Evolutionary conservation across 2,329 filamentous ascomycete genomes (phyloP).

Genomic region (Ambrosiella beaveri): DNA sequence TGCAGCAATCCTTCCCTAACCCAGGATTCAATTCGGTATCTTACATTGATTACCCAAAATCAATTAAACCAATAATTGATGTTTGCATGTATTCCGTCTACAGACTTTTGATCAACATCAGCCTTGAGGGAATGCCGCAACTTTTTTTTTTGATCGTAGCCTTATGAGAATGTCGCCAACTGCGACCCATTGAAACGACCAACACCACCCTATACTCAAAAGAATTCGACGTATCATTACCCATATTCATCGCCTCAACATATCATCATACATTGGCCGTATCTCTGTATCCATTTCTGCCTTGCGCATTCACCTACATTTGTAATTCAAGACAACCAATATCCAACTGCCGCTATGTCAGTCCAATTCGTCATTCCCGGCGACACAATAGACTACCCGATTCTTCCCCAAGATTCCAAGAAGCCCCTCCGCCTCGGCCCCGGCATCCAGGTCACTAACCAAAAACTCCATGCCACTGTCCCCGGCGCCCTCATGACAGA

Average conservation of each 20-base stretch:
- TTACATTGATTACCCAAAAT: background rate
- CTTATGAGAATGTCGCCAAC: background rate
- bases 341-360: constrained; percentile 31
- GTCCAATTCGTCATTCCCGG: constrained; percentile 64
- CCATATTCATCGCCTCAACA: background rate
- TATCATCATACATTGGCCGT: background rate
- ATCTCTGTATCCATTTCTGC: background rate
- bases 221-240: background rate
- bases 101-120: constrained; percentile 8
- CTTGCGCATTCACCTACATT: background rate
- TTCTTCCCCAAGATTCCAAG: constrained; percentile 51
- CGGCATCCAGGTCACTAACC: constrained; percentile 56
- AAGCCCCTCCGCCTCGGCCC: constrained; percentile 65
- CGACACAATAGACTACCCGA: constrained; percentile 46
- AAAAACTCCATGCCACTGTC: constrained; percentile 48
- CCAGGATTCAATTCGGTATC: background rate
- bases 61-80: background rate
- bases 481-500: constrained; percentile 52
- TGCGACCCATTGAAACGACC: background rate
- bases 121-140: constrained; percentile 6
- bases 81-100: background rate
- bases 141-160: constrained; percentile 10
- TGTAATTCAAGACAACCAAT: no score
- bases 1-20: background rate
- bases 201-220: background rate